Conservation (phyloP, 352 stramenopile species). For the Pythium plurisporium region DNA sequence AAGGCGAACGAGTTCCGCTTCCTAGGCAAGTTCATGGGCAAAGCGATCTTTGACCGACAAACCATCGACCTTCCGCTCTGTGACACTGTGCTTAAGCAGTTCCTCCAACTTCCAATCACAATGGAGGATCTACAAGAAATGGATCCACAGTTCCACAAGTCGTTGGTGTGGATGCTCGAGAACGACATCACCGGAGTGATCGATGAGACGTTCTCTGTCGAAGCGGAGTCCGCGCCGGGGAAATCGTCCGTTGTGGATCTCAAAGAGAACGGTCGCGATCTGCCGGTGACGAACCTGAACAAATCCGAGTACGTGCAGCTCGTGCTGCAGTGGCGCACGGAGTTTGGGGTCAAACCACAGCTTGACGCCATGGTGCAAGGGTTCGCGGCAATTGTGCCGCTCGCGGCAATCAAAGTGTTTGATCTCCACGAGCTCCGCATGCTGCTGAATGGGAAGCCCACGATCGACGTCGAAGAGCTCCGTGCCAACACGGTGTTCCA, state of each 20-base stretch:
- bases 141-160: slow-evolving; percentile 79
- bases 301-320: slow-evolving; percentile 49
- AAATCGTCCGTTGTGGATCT: slow-evolving; percentile 27
- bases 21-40: slow-evolving; percentile 74
- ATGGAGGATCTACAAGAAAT: slow-evolving; percentile 69
- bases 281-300: slow-evolving; percentile 46
- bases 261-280: slow-evolving; percentile 34
- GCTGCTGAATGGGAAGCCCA: slow-evolving; percentile 51
- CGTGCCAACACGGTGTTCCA: slow-evolving; percentile 75
- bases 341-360: slow-evolving; percentile 30
- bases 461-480: slow-evolving; percentile 83
- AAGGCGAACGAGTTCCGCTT: slow-evolving; percentile 54
- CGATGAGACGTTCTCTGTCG: slow-evolving; percentile 85
- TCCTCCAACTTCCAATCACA: slow-evolving; percentile 37
- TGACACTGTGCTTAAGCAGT: slow-evolving; percentile 64
- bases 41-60: slow-evolving; percentile 85
- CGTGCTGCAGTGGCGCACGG: slow-evolving; percentile 36
- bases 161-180: slow-evolving; percentile 83
- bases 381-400: slow-evolving; percentile 28
- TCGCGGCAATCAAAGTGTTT: slow-evolving; percentile 31
- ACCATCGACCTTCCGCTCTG: slow-evolving; percentile 77
- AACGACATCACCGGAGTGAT: slow-evolving; percentile 77
- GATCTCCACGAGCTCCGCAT: slow-evolving; percentile 34
- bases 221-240: slow-evolving; percentile 22
- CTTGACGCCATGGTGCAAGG: slow-evolving; percentile 37